Conservation (phyloP, 768 basidiomycete genomes). For the Flagelloscypha sp. region DNA sequence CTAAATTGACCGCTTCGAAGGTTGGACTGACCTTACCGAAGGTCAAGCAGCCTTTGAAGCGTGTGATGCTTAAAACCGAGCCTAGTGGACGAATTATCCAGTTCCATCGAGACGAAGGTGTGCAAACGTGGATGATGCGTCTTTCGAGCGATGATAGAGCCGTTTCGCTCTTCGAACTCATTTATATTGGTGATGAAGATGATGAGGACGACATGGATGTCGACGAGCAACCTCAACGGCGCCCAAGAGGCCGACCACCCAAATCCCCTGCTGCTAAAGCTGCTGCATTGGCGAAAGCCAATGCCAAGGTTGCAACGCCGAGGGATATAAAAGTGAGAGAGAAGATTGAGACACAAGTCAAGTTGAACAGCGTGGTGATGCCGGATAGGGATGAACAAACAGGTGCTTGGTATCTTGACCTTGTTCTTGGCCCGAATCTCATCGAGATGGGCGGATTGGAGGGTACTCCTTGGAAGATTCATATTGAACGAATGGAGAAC, state of each 20-base stretch:
- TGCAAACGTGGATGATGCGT: conserved; percentile 64
- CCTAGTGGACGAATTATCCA: conserved; percentile 51
- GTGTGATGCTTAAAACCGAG: conserved; percentile 44
- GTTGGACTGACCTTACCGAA: background rate
- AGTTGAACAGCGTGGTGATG: conserved; percentile 30
- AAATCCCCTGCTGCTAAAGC: too few relatives aligned
- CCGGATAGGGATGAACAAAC: conserved; percentile 17
- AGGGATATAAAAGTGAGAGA: too few relatives aligned
- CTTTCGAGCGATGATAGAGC: conserved; percentile 50
- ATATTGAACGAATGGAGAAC: conserved; percentile 22
- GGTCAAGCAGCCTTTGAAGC: conserved; percentile 36
- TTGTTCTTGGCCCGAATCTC: conserved; percentile 32
- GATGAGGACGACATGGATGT: conserved; percentile 43
- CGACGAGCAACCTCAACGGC: too few relatives aligned
- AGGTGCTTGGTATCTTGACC: conserved; percentile 35
- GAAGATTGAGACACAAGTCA: too few relatives aligned
- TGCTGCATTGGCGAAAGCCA: too few relatives aligned
- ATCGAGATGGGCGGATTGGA: conserved; percentile 43
- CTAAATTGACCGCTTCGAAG: background rate
- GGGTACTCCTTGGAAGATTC: conserved; percentile 39
- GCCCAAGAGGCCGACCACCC: too few relatives aligned
- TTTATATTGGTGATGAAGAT: conserved; percentile 49
- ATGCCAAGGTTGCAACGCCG: too few relatives aligned
- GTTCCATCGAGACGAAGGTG: conserved; percentile 60
- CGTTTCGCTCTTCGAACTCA: conserved; percentile 45